Conservation (phyloP, 495 filamentous ascomycete genomes). For the Penicillium canariense region DNA sequence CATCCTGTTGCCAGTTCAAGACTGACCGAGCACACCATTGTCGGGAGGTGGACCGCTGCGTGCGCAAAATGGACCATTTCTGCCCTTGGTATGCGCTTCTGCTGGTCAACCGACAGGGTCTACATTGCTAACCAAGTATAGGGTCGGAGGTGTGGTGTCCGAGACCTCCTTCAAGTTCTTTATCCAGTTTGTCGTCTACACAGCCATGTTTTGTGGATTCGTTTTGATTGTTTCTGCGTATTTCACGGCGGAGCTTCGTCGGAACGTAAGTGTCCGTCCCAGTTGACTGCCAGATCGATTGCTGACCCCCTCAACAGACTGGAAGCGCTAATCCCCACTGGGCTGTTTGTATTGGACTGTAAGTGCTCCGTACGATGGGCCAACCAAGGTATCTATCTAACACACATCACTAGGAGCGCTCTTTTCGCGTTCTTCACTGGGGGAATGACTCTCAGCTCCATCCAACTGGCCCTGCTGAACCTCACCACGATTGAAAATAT, state of each 20-base stretch:
- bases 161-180: conserved; percentile 90
- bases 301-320: conserved; percentile 27
- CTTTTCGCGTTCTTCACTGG: conserved; percentile 75
- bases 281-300: not conserved
- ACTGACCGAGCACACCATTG: conserved; percentile 83
- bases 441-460: conserved; percentile 68
- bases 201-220: conserved; percentile 63
- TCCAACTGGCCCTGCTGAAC: conserved; percentile 67
- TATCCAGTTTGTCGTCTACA: conserved; percentile 76
- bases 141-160: conserved; percentile 85
- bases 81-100: conserved; percentile 70
- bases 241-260: conserved; percentile 49
- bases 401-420: conserved; percentile 40
- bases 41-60: conserved; percentile 74
- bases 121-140: conserved; percentile 18
- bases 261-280: conserved; percentile 28
- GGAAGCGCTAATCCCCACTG: conserved; percentile 49
- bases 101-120: not conserved
- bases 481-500: conserved; percentile 81
- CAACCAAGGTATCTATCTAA: too few species aligned
- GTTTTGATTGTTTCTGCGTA: conserved; percentile 58
- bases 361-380: conserved; percentile 21
- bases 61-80: conserved; percentile 89
- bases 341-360: conserved; percentile 56
- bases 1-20: conserved; percentile 76